Evolutionary conservation across 352 stramenopile species (phyloP), one percentile per base, ranked within the genome.

Genomic region (Phytophthora constricta): DNA sequence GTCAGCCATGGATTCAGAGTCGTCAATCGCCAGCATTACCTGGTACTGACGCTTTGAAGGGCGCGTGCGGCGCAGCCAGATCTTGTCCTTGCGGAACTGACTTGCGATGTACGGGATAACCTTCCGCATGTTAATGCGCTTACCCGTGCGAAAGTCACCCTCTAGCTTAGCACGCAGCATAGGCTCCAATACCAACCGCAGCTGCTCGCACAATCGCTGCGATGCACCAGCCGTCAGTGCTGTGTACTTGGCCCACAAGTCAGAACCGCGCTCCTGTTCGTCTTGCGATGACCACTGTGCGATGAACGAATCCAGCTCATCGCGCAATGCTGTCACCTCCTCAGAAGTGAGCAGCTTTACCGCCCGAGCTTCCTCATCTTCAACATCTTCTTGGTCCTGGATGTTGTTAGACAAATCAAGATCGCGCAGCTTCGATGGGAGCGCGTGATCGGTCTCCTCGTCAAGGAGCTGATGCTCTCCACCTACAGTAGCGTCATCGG

Each of bases 81-180:
- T 99, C 77, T 99, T 99, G 81, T 99, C 98, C 76, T 99, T 99
- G 27, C 98, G 87, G 80, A 99, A 99, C 62, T 98, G 96, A 69
- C 89, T 98, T n/a, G 98, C 98, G 66, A 99, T 99, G 83, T 99
- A 99, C 26, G 96, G 91, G 80, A 99, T 99, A 52, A 99, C 98
- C 62, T 98, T 98, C 61, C 98, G 97, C 98, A 99, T 99, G 74
- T 99, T 99, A 65, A 99, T 99, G 55, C 98, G 86, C 78, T 99
- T 99, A 33, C 98, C 98, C 10, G 97, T 99, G 4, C 98, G 89
- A 76, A 99, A 99, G 70, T 99, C 98, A 11, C 98, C 98, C 70
- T 98, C 90, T 14, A 99, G 79, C 77, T 99, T 99, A 19, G 95
- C 97, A 20, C 97, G 96, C 54, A 99, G 86, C 74, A 98, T 98